These are phyloP conservation scores for Sisymbrium irio DNA, from an alignment of 345 rosid genomes.

Conservation along the genomic window DNA sequence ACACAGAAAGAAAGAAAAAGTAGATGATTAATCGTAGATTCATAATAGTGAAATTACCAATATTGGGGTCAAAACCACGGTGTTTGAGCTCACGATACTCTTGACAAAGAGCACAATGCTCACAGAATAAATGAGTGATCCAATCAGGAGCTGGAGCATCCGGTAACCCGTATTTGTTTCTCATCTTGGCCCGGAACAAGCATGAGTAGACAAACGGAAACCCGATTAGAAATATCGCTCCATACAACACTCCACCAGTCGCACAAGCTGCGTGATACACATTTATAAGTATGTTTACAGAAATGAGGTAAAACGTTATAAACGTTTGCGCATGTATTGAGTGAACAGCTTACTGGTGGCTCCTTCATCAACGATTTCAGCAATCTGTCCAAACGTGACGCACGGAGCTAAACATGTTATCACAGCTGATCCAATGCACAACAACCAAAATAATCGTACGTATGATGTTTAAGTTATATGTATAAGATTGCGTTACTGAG, in stretches of 20 bases:
- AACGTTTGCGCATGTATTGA: background rate
- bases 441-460: background rate
- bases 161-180: slow-evolving; percentile 45
- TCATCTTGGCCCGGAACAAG: slow-evolving; percentile 41
- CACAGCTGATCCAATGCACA: slow-evolving; percentile 31
- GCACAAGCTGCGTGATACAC: slow-evolving; percentile 43
- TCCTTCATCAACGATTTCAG: slow-evolving; percentile 45
- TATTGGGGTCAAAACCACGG: slow-evolving; percentile 22
- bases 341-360: slow-evolving; percentile 16
- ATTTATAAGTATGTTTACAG: background rate
- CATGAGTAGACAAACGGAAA: slow-evolving; percentile 43
- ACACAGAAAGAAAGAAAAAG: no score
- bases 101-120: slow-evolving; percentile 53
- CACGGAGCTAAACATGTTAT: slow-evolving; percentile 52
- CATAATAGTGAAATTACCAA: no score
- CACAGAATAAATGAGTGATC: slow-evolving; percentile 49
- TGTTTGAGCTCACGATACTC: slow-evolving; percentile 55
- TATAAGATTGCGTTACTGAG: background rate
- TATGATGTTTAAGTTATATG: background rate
- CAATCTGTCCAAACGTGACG: slow-evolving; percentile 53
- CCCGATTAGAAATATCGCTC: slow-evolving; percentile 21
- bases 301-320: background rate
- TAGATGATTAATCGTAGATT: no score
- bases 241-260: slow-evolving; percentile 37
- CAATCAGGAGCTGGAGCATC: slow-evolving; percentile 59